Conservation (phyloP, 345 rosid genomes). For the Ailanthus altissimus region DNA sequence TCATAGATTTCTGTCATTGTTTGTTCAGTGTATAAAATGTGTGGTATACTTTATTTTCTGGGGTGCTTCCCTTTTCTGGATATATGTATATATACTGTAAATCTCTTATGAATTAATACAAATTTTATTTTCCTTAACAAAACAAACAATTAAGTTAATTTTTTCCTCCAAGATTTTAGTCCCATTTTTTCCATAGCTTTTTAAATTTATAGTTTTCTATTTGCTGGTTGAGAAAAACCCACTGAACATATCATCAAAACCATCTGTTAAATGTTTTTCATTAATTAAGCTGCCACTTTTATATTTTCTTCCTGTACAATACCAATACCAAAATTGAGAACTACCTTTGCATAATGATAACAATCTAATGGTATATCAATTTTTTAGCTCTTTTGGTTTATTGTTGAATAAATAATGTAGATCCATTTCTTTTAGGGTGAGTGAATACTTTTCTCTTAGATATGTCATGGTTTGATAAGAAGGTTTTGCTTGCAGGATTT, state of each 20-base stretch:
- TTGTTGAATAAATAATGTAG: constrained; percentile 14
- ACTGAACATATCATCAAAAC: background rate
- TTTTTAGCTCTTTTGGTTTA: background rate
- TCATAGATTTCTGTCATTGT: too few relatives aligned
- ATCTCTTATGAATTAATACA: too few relatives aligned
- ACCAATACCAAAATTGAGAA: background rate
- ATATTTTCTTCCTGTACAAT: background rate
- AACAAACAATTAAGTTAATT: too few relatives aligned
- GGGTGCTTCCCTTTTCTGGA: too few relatives aligned
- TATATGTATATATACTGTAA: too few relatives aligned
- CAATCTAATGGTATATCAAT: background rate
- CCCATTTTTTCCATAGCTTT: too few relatives aligned
- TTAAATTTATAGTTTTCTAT: too few relatives aligned
- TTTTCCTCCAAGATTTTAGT: too few relatives aligned
- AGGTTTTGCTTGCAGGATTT: constrained; percentile 66
- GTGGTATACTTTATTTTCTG: too few relatives aligned
- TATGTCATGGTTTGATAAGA: constrained; percentile 14
- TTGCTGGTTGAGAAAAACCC: background rate
- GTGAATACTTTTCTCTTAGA: background rate
- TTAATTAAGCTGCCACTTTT: background rate
- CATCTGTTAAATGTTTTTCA: background rate
- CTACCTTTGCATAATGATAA: background rate
- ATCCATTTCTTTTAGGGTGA: constrained; percentile 6
- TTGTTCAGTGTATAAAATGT: too few relatives aligned
- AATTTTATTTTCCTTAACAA: too few relatives aligned